Evolutionary conservation across 331 rosid species (phyloP), one percentile per base, ranked within the genome.

Genomic region (Pyracantha coccinea): DNA sequence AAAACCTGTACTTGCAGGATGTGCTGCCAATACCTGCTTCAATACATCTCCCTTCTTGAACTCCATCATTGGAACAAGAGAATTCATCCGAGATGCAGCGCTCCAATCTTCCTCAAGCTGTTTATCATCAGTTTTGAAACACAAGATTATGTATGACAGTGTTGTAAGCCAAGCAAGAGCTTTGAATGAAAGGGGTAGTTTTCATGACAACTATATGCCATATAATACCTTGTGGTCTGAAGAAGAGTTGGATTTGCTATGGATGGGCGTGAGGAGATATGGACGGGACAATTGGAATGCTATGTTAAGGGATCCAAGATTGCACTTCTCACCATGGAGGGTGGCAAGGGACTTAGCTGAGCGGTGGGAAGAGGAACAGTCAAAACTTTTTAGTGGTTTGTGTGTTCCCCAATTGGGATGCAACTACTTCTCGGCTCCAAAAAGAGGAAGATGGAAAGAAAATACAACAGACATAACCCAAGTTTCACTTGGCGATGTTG

Each of bases 181-280:
- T 73, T 75, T 70, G 64, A 77, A 81, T 57, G 88, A 81, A 32
- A 73, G 84, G 78, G 84, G 83, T 20, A 79, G 58, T 21, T 77
- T 75, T 68, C 82, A 80, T 72, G 87, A 78, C 69, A 76, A 72
- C 25, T 64, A 55, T 63, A 79, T 41, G 86, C 81, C 76, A 8
- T 61, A 41, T 69, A 70, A 69, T 74, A 53, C 68, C 67, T 38
- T 52, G 61, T 88, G 96, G 92, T 84, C 92, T 54, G 92, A 90
- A 79, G 96, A 90, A 87, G 96, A 90, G 85, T 77, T 90, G 79
- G 96, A 90, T 86, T 86, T 62, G 78, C 85, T 88, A 17, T 90
- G 96, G 96, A 85, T 90, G 64, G 96, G 96, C 70, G 88, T 90
- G 74, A 88, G 96, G 77, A 88, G 92, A 79, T 86, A 88, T 61